Evolutionary conservation across 495 filamentous ascomycete species (phyloP).

Genomic region (Poronia punctata): DNA sequence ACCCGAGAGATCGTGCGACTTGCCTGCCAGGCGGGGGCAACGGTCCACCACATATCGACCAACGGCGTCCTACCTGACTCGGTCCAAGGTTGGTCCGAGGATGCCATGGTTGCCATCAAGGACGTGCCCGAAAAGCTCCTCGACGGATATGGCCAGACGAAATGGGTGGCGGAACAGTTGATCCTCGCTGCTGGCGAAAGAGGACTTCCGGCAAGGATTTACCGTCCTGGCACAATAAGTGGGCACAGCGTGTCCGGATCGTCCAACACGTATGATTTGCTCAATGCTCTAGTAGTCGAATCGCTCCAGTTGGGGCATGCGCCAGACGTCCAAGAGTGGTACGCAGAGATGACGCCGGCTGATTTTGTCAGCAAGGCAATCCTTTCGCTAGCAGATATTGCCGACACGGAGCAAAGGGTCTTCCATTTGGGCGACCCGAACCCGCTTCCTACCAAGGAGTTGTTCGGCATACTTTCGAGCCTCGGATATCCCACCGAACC

Average conservation of each 20-base stretch:
- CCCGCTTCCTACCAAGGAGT: slow-evolving; percentile 45
- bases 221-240: slow-evolving; percentile 58
- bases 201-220: slow-evolving; percentile 54
- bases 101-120: slow-evolving; percentile 48
- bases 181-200: slow-evolving; percentile 54
- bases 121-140: slow-evolving; percentile 53
- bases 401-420: slow-evolving; percentile 43
- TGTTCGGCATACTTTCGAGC: slow-evolving; percentile 50
- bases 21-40: slow-evolving; percentile 51
- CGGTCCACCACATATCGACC: slow-evolving; percentile 63
- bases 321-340: slow-evolving; percentile 59
- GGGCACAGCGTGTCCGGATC: slow-evolving; percentile 56
- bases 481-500: slow-evolving; percentile 58
- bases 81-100: slow-evolving; percentile 53
- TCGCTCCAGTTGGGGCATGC: slow-evolving; percentile 55
- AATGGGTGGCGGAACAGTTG: slow-evolving; percentile 62
- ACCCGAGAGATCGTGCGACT: slow-evolving; percentile 59
- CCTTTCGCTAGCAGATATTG: slow-evolving; percentile 50
- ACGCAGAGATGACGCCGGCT: slow-evolving; percentile 65
- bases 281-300: slow-evolving; percentile 60
- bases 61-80: slow-evolving; percentile 60
- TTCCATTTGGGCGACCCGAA: slow-evolving; percentile 63
- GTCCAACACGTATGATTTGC: slow-evolving; percentile 61
- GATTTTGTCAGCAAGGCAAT: slow-evolving; percentile 64
- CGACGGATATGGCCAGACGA: slow-evolving; percentile 60